A percentile compares a stretch with the other conserved stretches of the same genome.
Conservation (phyloP, 176 grass and related monocot genomes). For the Thinopyrum elongatum region DNA sequence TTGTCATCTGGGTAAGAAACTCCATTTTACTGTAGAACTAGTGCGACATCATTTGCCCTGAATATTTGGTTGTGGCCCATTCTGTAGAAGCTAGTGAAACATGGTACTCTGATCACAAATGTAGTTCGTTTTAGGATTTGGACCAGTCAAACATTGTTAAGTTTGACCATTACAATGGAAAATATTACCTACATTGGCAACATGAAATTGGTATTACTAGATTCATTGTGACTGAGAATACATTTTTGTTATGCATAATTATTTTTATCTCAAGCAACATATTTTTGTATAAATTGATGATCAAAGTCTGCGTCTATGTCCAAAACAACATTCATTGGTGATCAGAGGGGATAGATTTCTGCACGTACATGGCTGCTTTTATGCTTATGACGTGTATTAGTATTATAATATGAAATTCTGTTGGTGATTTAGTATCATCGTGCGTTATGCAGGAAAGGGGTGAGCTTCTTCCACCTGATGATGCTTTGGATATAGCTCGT, state of each 20-base stretch:
- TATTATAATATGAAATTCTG: constrained; percentile 12
- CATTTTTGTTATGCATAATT: not conserved
- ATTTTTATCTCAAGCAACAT: constrained; percentile 4
- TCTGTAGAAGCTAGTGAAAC: not conserved
- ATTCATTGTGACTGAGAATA: not conserved
- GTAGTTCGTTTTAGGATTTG: not conserved
- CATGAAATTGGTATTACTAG: constrained; percentile 8
- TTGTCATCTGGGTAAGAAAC: constrained; percentile 20
- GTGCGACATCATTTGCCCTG: not conserved
- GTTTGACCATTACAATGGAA: not conserved
- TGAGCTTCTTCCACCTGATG: constrained; percentile 91
- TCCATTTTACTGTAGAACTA: constrained; percentile 4
- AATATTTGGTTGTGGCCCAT: constrained; percentile 16
- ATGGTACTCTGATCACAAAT: not conserved
- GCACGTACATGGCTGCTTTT: not conserved
- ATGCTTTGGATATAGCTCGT: constrained; percentile 80
- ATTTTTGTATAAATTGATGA: not conserved
- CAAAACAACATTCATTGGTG: not conserved
- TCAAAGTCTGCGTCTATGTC: not conserved
- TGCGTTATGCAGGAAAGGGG: constrained; percentile 80
- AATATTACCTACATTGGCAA: not conserved
- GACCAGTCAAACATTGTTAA: not conserved
- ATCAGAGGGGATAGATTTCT: not conserved
- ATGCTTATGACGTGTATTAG: constrained; percentile 9
- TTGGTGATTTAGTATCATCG: constrained; percentile 24